A percentile compares a stretch with the other conserved stretches of the same genome.
phyloP scores from a whole-genome alignment of 164 flowering plant genomes.

The Akebia trifoliata region DNA sequence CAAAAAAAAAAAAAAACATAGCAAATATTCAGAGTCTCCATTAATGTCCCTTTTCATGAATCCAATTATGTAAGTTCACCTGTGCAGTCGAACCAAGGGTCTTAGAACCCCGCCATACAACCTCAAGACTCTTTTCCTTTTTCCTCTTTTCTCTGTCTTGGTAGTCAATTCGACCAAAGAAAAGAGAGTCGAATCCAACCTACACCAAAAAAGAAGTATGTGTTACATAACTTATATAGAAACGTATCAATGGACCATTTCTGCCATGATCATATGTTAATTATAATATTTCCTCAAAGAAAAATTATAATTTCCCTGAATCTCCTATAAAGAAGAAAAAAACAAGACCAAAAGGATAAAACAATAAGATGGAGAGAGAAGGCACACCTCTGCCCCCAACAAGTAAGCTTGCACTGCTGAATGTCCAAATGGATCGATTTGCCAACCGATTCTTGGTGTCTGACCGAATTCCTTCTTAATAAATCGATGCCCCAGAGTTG shows the following conservation, averaged over 20 bases:
- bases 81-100: slow-evolving; percentile 63
- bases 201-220: slow-evolving; percentile 16
- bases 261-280: not conserved
- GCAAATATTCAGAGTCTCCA: not conserved
- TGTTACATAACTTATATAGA: not conserved
- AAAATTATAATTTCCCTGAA: not conserved
- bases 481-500: slow-evolving; percentile 70
- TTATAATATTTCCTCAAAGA: too few species aligned
- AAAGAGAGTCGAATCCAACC: slow-evolving; percentile 85
- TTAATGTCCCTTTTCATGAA: not conserved
- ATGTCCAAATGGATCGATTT: slow-evolving; percentile 90
- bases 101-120: slow-evolving; percentile 85
- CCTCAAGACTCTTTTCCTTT: slow-evolving; percentile 75
- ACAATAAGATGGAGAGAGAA: not conserved
- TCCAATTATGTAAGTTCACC: slow-evolving; percentile 11
- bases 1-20: too few species aligned
- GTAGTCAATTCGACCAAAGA: slow-evolving; percentile 81
- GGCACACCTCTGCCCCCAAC: slow-evolving; percentile 76
- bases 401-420: slow-evolving; percentile 89
- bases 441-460: slow-evolving; percentile 83
- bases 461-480: slow-evolving; percentile 53
- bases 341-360: not conserved
- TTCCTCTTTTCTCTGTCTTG: slow-evolving; percentile 84
- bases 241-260: not conserved
- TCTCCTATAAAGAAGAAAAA: not conserved